Base-by-base conservation (phyloP, 805 yeast species). In the Zygotorulaspora chibaensis region DNA sequence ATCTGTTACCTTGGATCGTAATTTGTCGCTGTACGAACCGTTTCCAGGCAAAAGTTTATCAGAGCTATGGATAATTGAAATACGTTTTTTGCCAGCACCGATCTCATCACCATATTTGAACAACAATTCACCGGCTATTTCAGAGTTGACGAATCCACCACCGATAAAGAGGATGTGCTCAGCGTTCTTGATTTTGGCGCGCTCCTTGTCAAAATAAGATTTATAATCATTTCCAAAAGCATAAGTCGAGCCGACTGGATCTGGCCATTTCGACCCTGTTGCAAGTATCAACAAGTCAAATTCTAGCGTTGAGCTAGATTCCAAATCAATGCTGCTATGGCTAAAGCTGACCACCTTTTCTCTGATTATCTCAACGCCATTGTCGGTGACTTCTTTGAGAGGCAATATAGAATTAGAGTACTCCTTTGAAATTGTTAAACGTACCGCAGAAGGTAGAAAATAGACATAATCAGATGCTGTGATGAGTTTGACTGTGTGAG, bases 101-200 rank as follows among this genome's bases (percentile, higher is more conserved):
- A 57, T 18, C 7, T 55, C 55, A 1, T 42, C 38, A 9, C 43
- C 33, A 44, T 50, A 68, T 3, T 44, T 39, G 42, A 50, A 44
- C 2, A 59, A 51, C 3, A 67, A 23, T 42, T 68, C 71, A 26
- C 72, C 72, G 9, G 54, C 58, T 2, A 66, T 29, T 45, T 67
- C 71, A 16, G 49, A 50, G 26, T 62, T 67, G 17, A 52, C 55
- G 41, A 57, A 54, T 2, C 70, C 71, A 16, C 67, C 70, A 31
- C 71, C 71, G 13, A 65, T 48, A 17, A 67, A 42, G 2, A 57
- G 62, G 13, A 65, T 56, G 26, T 58, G 45, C 17, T 59, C 54
- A 1, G 67, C 63, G 3, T 40, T 35, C 12, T 47, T 48, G 9
- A 63, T 40, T 35, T 45, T 39, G 3, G 51, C 48, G 15, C 41